Conservation (phyloP, 192 early-diverging fungal species). For the Spizellomyces sp. region DNA sequence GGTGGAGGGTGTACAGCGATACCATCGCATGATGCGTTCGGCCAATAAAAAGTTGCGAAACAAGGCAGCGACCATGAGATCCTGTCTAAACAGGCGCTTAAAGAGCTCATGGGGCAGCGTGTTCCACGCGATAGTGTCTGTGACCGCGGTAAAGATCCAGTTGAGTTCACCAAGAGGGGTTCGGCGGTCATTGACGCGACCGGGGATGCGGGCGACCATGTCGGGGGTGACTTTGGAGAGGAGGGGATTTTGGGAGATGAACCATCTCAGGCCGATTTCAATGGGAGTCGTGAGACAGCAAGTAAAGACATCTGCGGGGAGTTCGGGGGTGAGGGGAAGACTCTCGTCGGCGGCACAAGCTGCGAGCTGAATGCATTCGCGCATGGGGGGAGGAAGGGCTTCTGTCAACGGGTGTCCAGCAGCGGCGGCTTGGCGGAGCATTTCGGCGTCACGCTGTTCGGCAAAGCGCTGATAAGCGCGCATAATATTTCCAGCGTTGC, state of each 20-base stretch:
- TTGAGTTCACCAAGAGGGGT: conserved; percentile 97
- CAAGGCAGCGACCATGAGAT: conserved; percentile 90
- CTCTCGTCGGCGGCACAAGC: conserved; percentile 84
- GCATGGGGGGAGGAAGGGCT: conserved; percentile 41
- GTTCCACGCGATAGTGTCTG: conserved; percentile 98
- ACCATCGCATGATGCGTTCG: conserved; percentile 93
- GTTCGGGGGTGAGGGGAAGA: conserved; percentile 88
- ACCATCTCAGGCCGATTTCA: conserved; percentile 90
- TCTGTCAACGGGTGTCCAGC: background rate
- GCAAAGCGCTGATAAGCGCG: conserved; percentile 87
- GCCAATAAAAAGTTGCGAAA: conserved; percentile 97
- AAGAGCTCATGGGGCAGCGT: conserved; percentile 87
- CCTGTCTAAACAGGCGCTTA: conserved; percentile 88
- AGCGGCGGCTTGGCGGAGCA: background rate
- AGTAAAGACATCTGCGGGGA: conserved; percentile 97
- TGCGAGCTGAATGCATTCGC: conserved; percentile 92
- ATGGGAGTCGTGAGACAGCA: conserved; percentile 95
- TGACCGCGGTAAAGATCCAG: conserved; percentile 99
- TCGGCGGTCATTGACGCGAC: conserved; percentile 83
- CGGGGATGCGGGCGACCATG: conserved; percentile 86
- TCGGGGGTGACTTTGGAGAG: conserved; percentile 74
- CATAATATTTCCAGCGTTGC: conserved; percentile 88
- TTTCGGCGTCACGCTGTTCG: conserved; percentile 79
- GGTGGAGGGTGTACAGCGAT: conserved; percentile 90
- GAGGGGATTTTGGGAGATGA: conserved; percentile 83